Evolutionary conservation across 805 yeast genomes (phyloP).

Genomic region (Lachancea fermentati): DNA sequence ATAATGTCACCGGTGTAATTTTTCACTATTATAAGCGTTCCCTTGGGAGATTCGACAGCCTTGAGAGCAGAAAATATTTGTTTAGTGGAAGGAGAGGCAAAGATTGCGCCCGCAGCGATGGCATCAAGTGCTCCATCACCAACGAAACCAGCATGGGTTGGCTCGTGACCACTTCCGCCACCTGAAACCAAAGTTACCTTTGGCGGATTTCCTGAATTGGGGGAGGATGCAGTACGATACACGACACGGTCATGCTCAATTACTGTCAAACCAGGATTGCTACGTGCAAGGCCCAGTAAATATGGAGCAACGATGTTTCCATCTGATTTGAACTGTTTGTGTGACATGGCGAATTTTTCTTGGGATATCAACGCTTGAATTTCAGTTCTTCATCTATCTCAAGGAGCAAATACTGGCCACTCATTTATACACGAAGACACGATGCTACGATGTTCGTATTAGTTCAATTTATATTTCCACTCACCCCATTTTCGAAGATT

Average conservation of each 20-base stretch:
- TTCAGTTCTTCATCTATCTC: too few species aligned
- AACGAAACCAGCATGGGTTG: conserved; percentile 79
- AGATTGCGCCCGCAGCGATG: conserved; percentile 75
- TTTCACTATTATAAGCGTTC: conserved; percentile 69
- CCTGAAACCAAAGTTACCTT: conserved; percentile 72
- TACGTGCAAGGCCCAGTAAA: conserved; percentile 16
- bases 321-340: conserved; percentile 18
- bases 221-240: conserved; percentile 14
- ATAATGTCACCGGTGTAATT: conserved; percentile 88
- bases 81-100: conserved; percentile 83
- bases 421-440: too few species aligned
- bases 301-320: conserved; percentile 18
- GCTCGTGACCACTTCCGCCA: conserved; percentile 91
- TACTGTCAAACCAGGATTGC: conserved; percentile 17
- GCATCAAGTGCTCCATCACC: conserved; percentile 73
- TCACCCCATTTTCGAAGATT: too few species aligned
- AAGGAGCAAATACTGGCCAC: too few species aligned
- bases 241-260: conserved; percentile 14
- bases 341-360: conserved; percentile 12
- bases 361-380: too few species aligned
- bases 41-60: conserved; percentile 40
- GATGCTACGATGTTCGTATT: too few species aligned
- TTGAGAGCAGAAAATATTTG: conserved; percentile 61
- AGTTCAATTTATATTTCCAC: too few species aligned
- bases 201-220: conserved; percentile 28